Percentiles rank a stretch among this genome's conserved stretches.
Conservation (phyloP, 176 grass and related monocot species). For the Triticum urartu region DNA sequence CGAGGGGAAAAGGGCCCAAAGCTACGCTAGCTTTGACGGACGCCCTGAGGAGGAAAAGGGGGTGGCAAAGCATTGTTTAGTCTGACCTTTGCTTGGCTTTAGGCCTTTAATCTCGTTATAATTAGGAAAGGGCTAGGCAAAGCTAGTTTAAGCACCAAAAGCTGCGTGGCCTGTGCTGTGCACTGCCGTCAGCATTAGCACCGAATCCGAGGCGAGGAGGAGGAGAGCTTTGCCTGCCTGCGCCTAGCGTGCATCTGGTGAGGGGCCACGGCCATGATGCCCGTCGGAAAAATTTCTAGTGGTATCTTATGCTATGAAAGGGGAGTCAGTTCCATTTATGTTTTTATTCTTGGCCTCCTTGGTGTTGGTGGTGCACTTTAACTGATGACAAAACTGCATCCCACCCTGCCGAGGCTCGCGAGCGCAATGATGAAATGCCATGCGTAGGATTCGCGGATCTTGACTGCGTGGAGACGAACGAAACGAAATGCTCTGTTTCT, state of each 20-base stretch:
- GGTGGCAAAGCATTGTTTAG: conserved; percentile 27
- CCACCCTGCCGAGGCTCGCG: conserved; percentile 24
- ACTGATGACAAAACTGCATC: conserved; percentile 40
- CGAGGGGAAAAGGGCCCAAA: conserved; percentile 26
- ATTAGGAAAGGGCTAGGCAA: neutral
- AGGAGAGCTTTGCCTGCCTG: neutral
- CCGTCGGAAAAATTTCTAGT: neutral
- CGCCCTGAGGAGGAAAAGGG: neutral
- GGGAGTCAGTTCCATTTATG: neutral
- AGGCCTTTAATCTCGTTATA: conserved; percentile 1
- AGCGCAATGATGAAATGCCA: conserved; percentile 38
- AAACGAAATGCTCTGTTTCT: neutral
- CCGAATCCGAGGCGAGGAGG: conserved; percentile 50
- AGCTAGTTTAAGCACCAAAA: conserved; percentile 16
- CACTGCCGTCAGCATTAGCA: conserved; percentile 53
- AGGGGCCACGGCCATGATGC: conserved; percentile 21
- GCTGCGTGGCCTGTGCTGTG: conserved; percentile 26
- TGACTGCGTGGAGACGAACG: conserved; percentile 17
- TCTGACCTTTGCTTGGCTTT: conserved; percentile 41
- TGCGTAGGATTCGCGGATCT: conserved; percentile 51
- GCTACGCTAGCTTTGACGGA: conserved; percentile 31
- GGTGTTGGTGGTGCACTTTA: neutral
- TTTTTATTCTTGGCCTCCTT: neutral
- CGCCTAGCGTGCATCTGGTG: conserved; percentile 36
- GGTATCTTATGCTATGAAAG: neutral